phyloP scores from a whole-genome alignment of 1,139 yeast genomes.

The Yamadazyma dushanensis region DNA sequence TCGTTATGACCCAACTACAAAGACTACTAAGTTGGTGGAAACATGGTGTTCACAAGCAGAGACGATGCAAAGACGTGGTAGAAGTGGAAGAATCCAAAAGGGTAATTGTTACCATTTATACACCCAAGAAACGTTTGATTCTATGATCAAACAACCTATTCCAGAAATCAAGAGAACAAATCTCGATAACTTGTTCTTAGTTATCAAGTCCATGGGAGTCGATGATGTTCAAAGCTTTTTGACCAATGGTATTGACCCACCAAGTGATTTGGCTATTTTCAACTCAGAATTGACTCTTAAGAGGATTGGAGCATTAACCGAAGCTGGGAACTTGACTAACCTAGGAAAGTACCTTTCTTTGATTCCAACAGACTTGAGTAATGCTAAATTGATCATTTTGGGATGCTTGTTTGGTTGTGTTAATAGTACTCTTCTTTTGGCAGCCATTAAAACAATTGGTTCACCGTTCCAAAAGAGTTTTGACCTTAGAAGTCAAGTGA shows the following conservation, averaged over 20 bases:
- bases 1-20: conserved; percentile 63
- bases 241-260: conserved; percentile 79
- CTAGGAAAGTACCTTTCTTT: conserved; percentile 80
- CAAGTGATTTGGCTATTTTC: conserved; percentile 56
- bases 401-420: conserved; percentile 84
- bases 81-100: conserved; percentile 92
- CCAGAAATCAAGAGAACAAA: conserved; percentile 89
- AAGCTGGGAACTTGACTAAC: conserved; percentile 64
- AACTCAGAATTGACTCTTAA: conserved; percentile 63
- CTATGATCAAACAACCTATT: conserved; percentile 70
- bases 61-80: conserved; percentile 89
- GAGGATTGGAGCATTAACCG: conserved; percentile 69
- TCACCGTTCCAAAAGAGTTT: conserved; percentile 65
- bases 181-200: conserved; percentile 75
- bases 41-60: conserved; percentile 91
- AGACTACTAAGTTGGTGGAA: conserved; percentile 73
- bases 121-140: conserved; percentile 57
- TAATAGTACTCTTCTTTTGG: conserved; percentile 71
- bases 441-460: conserved; percentile 73
- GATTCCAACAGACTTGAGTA: conserved; percentile 82
- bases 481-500: conserved; percentile 67
- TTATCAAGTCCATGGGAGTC: conserved; percentile 88
- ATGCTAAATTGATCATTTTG: conserved; percentile 77
- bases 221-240: conserved; percentile 68
- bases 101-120: conserved; percentile 84